These are phyloP conservation scores for Withania somnifera DNA, from an alignment of 305 asterid genomes.

Conservation along the genomic window DNA sequence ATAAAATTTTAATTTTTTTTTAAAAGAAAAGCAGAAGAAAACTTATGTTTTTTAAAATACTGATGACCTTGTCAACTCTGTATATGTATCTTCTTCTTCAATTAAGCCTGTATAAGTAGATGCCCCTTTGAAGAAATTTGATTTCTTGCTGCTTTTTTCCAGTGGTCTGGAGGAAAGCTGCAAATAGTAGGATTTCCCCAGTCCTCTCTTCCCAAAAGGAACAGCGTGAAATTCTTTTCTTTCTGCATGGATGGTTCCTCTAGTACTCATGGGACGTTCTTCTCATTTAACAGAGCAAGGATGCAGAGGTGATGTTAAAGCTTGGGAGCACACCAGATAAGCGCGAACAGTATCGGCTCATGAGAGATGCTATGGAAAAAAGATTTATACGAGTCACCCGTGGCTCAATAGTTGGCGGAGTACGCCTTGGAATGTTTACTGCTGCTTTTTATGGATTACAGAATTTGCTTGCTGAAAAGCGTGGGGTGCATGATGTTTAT, in stretches of 20 bases:
- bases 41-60: neutral
- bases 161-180: neutral
- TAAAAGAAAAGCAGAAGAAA: neutral
- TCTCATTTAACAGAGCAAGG: constrained; percentile 63
- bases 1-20: neutral
- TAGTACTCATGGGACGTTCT: neutral
- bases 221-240: neutral
- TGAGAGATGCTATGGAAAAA: constrained; percentile 97
- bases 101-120: neutral
- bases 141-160: neutral
- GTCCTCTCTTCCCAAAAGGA: neutral
- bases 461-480: constrained; percentile 69
- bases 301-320: constrained; percentile 91
- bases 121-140: neutral
- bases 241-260: neutral
- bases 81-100: neutral
- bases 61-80: neutral
- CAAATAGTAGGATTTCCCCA: neutral
- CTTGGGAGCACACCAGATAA: constrained; percentile 90
- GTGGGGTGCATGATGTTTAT: constrained; percentile 77
- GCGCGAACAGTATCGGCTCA: constrained; percentile 84
- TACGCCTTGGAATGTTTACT: constrained; percentile 91
- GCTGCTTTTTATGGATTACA: constrained; percentile 78
- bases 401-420: constrained; percentile 90
- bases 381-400: constrained; percentile 78